A percentile compares a stretch with the other conserved stretches of the same genome.
Evolutionary conservation across 345 rosid species (phyloP).

Genomic region (Erodium maritimum): DNA sequence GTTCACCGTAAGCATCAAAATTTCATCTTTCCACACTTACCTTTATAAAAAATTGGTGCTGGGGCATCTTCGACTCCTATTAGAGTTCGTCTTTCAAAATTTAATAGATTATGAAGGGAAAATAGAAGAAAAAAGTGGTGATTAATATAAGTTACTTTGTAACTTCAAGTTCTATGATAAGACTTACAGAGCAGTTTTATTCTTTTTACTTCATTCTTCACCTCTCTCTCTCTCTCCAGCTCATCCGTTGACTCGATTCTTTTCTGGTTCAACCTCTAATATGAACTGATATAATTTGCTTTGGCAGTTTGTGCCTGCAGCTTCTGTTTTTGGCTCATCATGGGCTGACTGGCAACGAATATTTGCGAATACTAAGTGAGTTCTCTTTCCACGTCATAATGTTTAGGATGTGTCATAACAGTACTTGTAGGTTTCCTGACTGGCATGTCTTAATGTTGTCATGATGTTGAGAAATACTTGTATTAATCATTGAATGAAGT

Average conservation of each 20-base stretch:
- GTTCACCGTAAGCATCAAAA: constrained; percentile 46
- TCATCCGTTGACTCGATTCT: too few species aligned
- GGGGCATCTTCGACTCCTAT: neutral
- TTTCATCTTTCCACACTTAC: neutral
- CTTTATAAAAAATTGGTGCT: neutral
- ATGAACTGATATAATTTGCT: constrained; percentile 6
- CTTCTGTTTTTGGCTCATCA: constrained; percentile 60
- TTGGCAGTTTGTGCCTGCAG: constrained; percentile 62
- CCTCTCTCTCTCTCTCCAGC: too few species aligned
- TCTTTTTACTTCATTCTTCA: too few species aligned
- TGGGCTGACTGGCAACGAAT: constrained; percentile 65
- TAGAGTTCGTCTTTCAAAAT: too few species aligned
- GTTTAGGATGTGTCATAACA: neutral
- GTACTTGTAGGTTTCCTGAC: neutral
- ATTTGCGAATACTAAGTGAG: constrained; percentile 51
- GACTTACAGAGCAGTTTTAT: too few species aligned
- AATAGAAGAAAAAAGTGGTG: too few species aligned
- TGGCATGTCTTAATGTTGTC: neutral
- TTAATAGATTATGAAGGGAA: neutral
- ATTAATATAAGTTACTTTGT: neutral
- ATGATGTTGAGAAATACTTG: too few species aligned
- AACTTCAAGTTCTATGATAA: neutral
- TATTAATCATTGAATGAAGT: neutral
- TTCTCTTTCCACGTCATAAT: neutral
- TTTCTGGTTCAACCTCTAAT: neutral